Percentiles rank a stretch among this genome's conserved stretches.
phyloP scores from a whole-genome alignment of 2,329 filamentous ascomycete species.

The Fusarium sp. region DNA sequence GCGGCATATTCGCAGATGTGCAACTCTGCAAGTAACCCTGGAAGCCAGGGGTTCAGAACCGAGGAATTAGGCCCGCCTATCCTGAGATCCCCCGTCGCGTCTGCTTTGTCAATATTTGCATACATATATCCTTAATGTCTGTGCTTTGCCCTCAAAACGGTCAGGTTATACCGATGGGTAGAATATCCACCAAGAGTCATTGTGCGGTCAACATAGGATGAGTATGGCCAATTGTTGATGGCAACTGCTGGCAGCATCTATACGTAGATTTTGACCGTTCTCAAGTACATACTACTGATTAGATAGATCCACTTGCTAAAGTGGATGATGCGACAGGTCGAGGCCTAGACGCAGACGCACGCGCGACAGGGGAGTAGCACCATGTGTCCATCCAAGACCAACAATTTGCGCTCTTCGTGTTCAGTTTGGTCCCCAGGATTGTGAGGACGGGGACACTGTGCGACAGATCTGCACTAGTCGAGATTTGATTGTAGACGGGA shows the following conservation, averaged over 20 bases:
- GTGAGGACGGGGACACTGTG: conserved; percentile 39
- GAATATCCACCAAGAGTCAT: not conserved
- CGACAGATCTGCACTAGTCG: conserved; percentile 47
- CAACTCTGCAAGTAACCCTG: conserved; percentile 39
- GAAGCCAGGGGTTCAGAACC: conserved; percentile 41
- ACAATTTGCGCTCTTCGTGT: conserved; percentile 42
- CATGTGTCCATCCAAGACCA: conserved; percentile 37
- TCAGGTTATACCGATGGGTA: not conserved
- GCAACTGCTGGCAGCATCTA: not conserved
- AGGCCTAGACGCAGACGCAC: conserved; percentile 39
- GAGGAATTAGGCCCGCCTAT: conserved; percentile 46
- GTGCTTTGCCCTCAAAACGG: not conserved
- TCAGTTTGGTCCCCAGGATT: conserved; percentile 41
- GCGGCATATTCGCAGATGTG: conserved; percentile 42
- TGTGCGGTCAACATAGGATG: not conserved
- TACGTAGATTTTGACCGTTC: conserved; percentile 21
- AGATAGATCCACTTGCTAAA: conserved; percentile 34
- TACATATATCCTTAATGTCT: not conserved
- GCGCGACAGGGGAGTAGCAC: conserved; percentile 43
- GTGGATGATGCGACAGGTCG: conserved; percentile 47
- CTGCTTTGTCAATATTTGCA: conserved; percentile 23
- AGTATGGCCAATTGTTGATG: not conserved
- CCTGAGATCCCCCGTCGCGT: conserved; percentile 26
- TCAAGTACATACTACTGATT: conserved; percentile 23
- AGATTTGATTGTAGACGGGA: conserved; percentile 47